Conservation (phyloP, 495 filamentous ascomycete genomes). For the Talaromyces ruber region DNA sequence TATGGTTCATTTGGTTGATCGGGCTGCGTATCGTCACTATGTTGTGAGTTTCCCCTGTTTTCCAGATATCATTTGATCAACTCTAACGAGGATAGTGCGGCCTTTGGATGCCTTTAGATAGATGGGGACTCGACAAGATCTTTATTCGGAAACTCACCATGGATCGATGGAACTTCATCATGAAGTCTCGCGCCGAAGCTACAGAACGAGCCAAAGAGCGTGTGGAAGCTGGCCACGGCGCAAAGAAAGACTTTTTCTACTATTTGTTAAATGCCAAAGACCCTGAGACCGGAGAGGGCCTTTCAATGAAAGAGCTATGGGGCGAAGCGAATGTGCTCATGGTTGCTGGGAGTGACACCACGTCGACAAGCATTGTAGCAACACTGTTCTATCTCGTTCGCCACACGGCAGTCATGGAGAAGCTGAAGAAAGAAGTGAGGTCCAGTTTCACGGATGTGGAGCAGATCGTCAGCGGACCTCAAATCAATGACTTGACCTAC, state of each 20-base stretch:
- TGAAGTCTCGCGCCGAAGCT: slow-evolving; percentile 48
- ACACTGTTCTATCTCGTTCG: slow-evolving; percentile 56
- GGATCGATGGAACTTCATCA: slow-evolving; percentile 53
- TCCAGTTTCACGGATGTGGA: slow-evolving; percentile 39
- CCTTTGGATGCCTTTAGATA: slow-evolving; percentile 47
- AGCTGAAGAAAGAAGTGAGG: slow-evolving; percentile 44
- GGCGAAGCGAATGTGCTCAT: slow-evolving; percentile 60
- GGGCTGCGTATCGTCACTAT: slow-evolving; percentile 44
- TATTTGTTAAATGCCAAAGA: slow-evolving; percentile 51
- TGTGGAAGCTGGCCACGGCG: slow-evolving; percentile 37
- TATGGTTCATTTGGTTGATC: slow-evolving; percentile 41
- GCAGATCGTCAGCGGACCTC: slow-evolving; percentile 44
- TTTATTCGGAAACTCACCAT: slow-evolving; percentile 49
- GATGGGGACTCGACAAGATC: slow-evolving; percentile 47
- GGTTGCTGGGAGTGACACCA: slow-evolving; percentile 51
- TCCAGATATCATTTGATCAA: not conserved
- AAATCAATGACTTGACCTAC: slow-evolving; percentile 41
- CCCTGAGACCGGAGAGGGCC: slow-evolving; percentile 53
- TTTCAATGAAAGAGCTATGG: slow-evolving; percentile 59
- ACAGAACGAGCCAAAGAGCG: slow-evolving; percentile 45
- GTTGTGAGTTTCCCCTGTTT: slow-evolving; percentile 28
- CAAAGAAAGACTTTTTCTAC: slow-evolving; percentile 57
- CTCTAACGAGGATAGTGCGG: slow-evolving; percentile 35
- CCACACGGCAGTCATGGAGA: slow-evolving; percentile 33
- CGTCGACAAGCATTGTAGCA: slow-evolving; percentile 46